Base-by-base conservation (phyloP, 2,329 filamentous ascomycete genomes). In the Botryotinia narcissicola region DNA sequence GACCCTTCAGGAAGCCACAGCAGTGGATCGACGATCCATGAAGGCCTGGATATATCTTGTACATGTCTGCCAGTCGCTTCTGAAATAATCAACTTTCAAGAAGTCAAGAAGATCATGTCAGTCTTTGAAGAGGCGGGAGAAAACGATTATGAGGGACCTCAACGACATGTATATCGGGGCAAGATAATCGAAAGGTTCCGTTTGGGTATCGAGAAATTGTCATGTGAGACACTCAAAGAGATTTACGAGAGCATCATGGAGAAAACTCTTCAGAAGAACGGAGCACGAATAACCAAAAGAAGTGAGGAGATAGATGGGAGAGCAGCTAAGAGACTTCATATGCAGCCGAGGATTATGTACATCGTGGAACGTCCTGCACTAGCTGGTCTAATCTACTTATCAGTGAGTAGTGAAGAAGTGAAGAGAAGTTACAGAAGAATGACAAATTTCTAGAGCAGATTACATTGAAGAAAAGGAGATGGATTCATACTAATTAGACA, bases 381-480 rank as follows among this genome's bases (percentile, higher is more conserved):
- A 54, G 51, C 51, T 29, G n/a, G 5, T 8, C 51, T 29, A 29
- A 16, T 3, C 4, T 57, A 18, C n/a, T 57, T 57, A 14, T 32
- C 18, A 18, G 51, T 57, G n/a, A 18, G 51, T 7, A 54, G 51
- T 4, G 0, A 29, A 32, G 51, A 18, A 57, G 51, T 8, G n/a
- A 4, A 29, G 51, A 32, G 25, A 14, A 29, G n/a, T 14, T 14
- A n/a, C 12, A 57, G n/a, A 29, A 54, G 10, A n/a, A 54, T 16
- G 3, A 4, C 48, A 7, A 1, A 1, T 8, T 54, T 1, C 2
- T 14, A 16, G 25, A n/a, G 48, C 20, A 54, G 16, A n/a, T 0
- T 3, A 8, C 18, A 1, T 0, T 2, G 14, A 4, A 7, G 12
- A 2, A 25, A 9, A 16, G 10, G 2, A 16, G n/a, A 25, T 40